Evolutionary conservation across 352 stramenopile genomes (phyloP).

Genomic region (Phytophthora megakarya): DNA sequence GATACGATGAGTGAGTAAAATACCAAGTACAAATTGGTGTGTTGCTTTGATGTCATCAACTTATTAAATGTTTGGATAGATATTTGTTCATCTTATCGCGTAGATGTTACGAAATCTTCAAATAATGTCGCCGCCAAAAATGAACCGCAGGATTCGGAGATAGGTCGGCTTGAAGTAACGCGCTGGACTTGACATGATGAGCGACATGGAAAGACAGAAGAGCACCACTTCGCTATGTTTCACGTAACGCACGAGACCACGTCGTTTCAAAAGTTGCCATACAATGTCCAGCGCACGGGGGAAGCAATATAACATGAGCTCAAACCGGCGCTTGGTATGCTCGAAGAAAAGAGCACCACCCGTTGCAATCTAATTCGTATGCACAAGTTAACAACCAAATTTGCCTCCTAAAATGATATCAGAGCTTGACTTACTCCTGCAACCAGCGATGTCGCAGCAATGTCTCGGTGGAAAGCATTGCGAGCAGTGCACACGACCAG

Average conservation of each 20-base stretch:
- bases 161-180: conserved; percentile 88
- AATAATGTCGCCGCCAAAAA: conserved; percentile 83
- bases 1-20: conserved; percentile 13
- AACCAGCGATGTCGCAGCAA: conserved; percentile 44
- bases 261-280: conserved; percentile 77
- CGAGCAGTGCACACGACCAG: conserved; percentile 72
- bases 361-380: conserved; percentile 49
- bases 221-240: conserved; percentile 77
- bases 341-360: conserved; percentile 76
- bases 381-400: background rate
- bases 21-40: conserved; percentile 2
- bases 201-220: conserved; percentile 84
- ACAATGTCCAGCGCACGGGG: conserved; percentile 78
- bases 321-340: conserved; percentile 79
- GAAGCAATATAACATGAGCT: conserved; percentile 87
- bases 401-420: background rate
- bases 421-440: conserved; percentile 51
- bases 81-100: background rate
- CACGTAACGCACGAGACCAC: conserved; percentile 72
- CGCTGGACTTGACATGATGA: conserved; percentile 83
- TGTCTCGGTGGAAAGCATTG: conserved; percentile 76
- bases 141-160: conserved; percentile 76
- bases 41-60: background rate
- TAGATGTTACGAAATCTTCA: conserved; percentile 27
- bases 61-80: background rate